Evolutionary conservation across 2,329 filamentous ascomycete species (phyloP).

Genomic region (Aspergillus fumigatiaffinis): DNA sequence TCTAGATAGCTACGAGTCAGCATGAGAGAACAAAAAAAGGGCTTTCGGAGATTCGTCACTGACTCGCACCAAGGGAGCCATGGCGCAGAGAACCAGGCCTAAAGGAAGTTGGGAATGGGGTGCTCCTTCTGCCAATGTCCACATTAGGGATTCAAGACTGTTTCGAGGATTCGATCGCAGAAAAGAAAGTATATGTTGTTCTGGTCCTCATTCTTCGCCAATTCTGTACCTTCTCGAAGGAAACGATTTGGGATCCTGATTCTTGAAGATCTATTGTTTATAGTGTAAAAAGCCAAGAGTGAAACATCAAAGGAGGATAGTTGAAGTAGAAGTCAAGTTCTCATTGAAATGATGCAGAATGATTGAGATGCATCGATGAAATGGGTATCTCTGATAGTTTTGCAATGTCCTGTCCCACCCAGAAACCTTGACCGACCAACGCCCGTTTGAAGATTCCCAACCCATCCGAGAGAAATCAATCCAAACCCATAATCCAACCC

Average conservation of each 20-base stretch:
- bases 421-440: constrained; percentile 2
- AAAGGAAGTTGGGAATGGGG: background rate
- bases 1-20: background rate
- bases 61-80: background rate
- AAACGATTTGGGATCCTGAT: background rate
- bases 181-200: background rate
- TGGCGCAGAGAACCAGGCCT: background rate
- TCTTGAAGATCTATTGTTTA: background rate
- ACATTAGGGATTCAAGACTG: background rate
- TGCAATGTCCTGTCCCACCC: background rate
- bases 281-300: background rate
- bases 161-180: background rate
- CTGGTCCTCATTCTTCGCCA: background rate
- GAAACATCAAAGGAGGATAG: too few species aligned
- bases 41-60: background rate
- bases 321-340: background rate
- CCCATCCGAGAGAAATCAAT: constrained; percentile 3
- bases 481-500: constrained; percentile 3
- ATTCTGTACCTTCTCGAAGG: background rate
- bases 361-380: background rate
- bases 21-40: background rate
- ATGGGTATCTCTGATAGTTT: background rate
- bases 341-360: background rate
- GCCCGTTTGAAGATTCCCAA: constrained; percentile 2
- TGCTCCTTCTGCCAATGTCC: background rate